These are phyloP conservation scores for Chrysochromulina tobinii DNA, from an alignment of 78 protist genomes.

Conservation along the genomic window DNA sequence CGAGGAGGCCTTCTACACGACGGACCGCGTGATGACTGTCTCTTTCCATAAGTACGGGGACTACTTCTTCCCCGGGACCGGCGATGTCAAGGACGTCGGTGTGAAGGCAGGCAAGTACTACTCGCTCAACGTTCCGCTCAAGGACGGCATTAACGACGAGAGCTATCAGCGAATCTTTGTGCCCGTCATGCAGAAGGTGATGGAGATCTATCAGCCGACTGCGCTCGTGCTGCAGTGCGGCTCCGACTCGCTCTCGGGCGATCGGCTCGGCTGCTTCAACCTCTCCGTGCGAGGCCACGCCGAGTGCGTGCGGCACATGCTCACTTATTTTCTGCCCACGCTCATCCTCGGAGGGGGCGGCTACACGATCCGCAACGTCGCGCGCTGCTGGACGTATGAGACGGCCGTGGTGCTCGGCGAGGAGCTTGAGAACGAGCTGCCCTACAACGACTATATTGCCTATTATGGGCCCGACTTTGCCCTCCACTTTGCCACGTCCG, in stretches of 20 bases:
- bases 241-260: constrained; percentile 94
- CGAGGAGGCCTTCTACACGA: constrained; percentile 90
- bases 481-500: constrained; percentile 61
- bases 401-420: constrained; percentile 58
- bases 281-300: constrained; percentile 67
- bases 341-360: constrained; percentile 98
- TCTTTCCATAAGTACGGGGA: constrained; percentile 89
- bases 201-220: constrained; percentile 81
- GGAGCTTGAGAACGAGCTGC: constrained; percentile 67
- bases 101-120: constrained; percentile 71
- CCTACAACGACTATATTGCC: constrained; percentile 91
- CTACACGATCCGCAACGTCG: constrained; percentile 96
- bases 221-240: constrained; percentile 97
- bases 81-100: constrained; percentile 88
- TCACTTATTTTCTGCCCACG: constrained; percentile 79
- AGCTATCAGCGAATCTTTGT: constrained; percentile 57
- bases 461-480: constrained; percentile 89
- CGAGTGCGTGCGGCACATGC: constrained; percentile 52
- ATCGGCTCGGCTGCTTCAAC: constrained; percentile 96
- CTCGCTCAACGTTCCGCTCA: constrained; percentile 93
- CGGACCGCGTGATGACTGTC: constrained; percentile 93
- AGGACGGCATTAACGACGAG: constrained; percentile 95
- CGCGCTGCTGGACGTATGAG: constrained; percentile 98
- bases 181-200: constrained; percentile 60
- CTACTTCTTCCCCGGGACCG: constrained; percentile 81